Base-by-base conservation (phyloP, 1,139 yeast species). In the Lodderomyces jiufengensis region DNA sequence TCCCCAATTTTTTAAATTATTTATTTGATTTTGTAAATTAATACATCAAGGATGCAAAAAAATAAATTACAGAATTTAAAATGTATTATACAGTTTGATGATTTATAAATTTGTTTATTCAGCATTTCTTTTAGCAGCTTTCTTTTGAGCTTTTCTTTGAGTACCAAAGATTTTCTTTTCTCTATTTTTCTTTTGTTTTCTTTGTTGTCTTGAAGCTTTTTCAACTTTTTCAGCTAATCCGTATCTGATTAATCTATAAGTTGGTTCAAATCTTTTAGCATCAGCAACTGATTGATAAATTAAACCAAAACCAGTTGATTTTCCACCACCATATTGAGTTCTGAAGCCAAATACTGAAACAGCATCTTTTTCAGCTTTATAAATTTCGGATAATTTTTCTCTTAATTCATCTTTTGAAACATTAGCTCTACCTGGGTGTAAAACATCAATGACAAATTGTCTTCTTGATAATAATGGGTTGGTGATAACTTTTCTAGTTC, bases 161-260 rank as follows among this genome's bases (percentile, higher is more conserved):
- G 98, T 92, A 84, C 98, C 98, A 66, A 90, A 87, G 84, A 85
- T 73, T 85, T 92, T 92, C 88, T 84, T 83, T 66, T 86, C 96
- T 83, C 97, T 90, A 95, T 92, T 92, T 92, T 92, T 92, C 90
- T 86, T 87, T 84, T 92, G 98, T 78, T 94, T 94, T 82, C 98
- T 88, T 80, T 94, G 98, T 80, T 90, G 97, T 88, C 97, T 88
- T 61, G 97, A 87, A 62, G 96, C 79, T 81, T 87, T 88, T 73
- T 92, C 97, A 63, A 83, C 88, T 82, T 86, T 87, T 58, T 76
- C 77, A 68, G 95, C 97, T 70, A 90, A 81, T 64, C 97, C 98
- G 80, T 86, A 85, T 85, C 99, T 92, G 63, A 92, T 95, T 68
- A 88, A 87, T 80, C 99, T 90, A 95, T 92, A 92, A 58, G 88